Evolutionary conservation across 305 asterid species (phyloP).

Genomic region (Fraxinus floribunda): DNA sequence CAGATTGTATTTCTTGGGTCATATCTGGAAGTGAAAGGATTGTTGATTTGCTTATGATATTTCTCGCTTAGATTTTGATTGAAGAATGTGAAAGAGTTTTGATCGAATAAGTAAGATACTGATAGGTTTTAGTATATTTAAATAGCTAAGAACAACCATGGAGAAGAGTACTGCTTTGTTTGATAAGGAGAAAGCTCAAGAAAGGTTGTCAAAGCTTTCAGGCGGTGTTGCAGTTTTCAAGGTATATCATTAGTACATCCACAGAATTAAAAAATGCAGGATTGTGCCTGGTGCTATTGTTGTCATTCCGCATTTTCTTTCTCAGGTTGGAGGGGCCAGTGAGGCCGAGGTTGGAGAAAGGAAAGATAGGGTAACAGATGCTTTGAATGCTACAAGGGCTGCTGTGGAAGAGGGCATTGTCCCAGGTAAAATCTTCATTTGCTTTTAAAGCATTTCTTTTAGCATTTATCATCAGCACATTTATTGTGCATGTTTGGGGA

Average conservation of each 20-base stretch:
- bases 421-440: conserved; percentile 50
- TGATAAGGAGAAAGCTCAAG: conserved; percentile 93
- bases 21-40: not conserved
- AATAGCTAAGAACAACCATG: conserved; percentile 70
- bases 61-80: not conserved
- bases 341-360: conserved; percentile 87
- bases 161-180: conserved; percentile 65
- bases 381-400: conserved; percentile 88
- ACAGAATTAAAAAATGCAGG: conserved; percentile 14
- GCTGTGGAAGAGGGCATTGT: conserved; percentile 94
- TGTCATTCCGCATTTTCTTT: conserved; percentile 20
- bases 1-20: not conserved
- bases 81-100: conserved; percentile 2
- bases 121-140: conserved; percentile 19
- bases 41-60: conserved; percentile 1
- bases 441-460: conserved; percentile 9
- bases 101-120: not conserved
- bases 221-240: conserved; percentile 97
- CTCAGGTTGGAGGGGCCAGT: conserved; percentile 89
- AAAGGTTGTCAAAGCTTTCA: conserved; percentile 80
- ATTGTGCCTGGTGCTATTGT: conserved; percentile 22
- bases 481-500: not conserved
- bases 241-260: conserved; percentile 42
- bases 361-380: conserved; percentile 93
- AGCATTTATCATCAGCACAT: not conserved